phyloP scores from a whole-genome alignment of 352 stramenopile species.

The Globisporangium mamillatum region DNA sequence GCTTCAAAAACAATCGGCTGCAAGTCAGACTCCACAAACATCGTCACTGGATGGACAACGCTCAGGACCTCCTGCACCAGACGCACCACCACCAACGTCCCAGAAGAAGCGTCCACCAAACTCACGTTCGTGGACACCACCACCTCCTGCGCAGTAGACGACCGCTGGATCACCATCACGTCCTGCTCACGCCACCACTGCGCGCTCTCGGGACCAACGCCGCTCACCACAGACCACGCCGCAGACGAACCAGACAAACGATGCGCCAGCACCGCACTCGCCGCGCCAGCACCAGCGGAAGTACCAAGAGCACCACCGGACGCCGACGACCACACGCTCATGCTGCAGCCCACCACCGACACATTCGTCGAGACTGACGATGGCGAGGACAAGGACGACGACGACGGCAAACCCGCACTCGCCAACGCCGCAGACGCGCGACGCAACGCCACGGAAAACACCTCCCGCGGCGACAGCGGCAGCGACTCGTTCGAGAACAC shows the following conservation, averaged over 20 bases:
- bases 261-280: too few relatives aligned
- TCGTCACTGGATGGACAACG: conserved; percentile 16
- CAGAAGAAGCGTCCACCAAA: conserved; percentile 27
- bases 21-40: conserved; percentile 9
- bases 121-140: conserved; percentile 31
- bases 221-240: too few relatives aligned
- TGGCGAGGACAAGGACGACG: conserved; percentile 3
- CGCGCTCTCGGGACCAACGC: conserved; percentile 16
- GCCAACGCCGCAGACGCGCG: conserved; percentile 12
- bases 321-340: conserved; percentile 3
- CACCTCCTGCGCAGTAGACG: conserved; percentile 23
- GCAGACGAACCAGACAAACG: too few relatives aligned
- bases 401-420: too few relatives aligned
- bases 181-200: conserved; percentile 20
- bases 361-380: neutral
- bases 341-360: conserved; percentile 20
- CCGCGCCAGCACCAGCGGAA: too few relatives aligned
- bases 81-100: conserved; percentile 22
- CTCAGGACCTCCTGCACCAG: conserved; percentile 25
- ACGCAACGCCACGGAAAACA: conserved; percentile 18
- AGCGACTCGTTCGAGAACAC: conserved; percentile 27
- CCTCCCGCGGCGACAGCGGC: conserved; percentile 19
- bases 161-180: conserved; percentile 23
- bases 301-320: too few relatives aligned
- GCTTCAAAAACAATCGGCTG: neutral